phyloP scores from a whole-genome alignment of 2,329 filamentous ascomycete species.

The Conoideocrella luteorostrata region DNA sequence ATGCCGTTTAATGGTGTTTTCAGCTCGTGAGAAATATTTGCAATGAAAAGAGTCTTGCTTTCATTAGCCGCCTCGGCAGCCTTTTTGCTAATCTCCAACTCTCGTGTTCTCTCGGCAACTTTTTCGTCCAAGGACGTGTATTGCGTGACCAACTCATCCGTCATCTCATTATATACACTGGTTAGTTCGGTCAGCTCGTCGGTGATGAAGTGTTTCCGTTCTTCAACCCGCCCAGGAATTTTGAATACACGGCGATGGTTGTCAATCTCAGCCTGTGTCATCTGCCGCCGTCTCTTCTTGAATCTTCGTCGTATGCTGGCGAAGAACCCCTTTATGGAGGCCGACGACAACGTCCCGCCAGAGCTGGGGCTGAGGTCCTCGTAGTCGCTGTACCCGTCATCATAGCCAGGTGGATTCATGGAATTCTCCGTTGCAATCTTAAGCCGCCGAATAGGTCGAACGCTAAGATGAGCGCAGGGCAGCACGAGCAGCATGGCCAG shows the following conservation, averaged over 20 bases:
- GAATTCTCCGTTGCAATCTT: constrained; percentile 70
- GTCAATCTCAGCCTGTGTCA: constrained; percentile 21
- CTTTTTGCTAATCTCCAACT: constrained; percentile 84
- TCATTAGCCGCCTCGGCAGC: constrained; percentile 92
- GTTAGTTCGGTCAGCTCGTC: constrained; percentile 84
- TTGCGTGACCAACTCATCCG: constrained; percentile 79
- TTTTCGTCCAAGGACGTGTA: constrained; percentile 80
- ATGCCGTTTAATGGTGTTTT: constrained; percentile 96
- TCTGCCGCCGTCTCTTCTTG: constrained; percentile 23
- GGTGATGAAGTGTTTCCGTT: constrained; percentile 66
- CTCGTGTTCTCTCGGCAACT: constrained; percentile 72
- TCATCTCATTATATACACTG: constrained; percentile 87
- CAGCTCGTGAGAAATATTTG: constrained; percentile 82
- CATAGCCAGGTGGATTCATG: constrained; percentile 58
- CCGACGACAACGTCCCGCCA: constrained; percentile 35
- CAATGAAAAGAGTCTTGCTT: constrained; percentile 95
- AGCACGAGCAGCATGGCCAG: constrained; percentile 65
- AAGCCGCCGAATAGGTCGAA: constrained; percentile 70
- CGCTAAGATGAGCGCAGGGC: constrained; percentile 75
- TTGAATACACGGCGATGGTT: constrained; percentile 58
- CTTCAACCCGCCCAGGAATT: constrained; percentile 76
- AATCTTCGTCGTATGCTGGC: constrained; percentile 31
- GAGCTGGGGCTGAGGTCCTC: constrained; percentile 39
- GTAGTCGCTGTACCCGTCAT: constrained; percentile 39
- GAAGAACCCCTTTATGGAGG: constrained; percentile 37